phyloP scores from a whole-genome alignment of 2,329 filamentous ascomycete genomes.

The Arthrobotrys megalospora region DNA sequence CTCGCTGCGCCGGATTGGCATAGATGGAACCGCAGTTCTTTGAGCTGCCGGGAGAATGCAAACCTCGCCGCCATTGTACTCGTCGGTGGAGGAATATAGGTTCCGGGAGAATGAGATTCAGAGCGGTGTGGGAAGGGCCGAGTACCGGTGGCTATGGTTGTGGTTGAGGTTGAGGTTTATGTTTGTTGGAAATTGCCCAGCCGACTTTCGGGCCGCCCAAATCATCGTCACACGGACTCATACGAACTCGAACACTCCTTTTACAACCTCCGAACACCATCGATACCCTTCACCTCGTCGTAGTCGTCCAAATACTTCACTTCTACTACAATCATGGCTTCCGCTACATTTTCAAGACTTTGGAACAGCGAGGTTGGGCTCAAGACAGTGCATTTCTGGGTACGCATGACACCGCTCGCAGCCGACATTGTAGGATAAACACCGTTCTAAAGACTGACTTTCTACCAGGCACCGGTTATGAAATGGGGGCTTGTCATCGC shows the following conservation, averaged over 20 bases:
- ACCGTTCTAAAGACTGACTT: conserved; percentile 1
- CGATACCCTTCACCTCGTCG: background rate
- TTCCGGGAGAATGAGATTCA: background rate
- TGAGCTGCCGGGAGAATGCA: conserved; percentile 87
- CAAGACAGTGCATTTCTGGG: conserved; percentile 98
- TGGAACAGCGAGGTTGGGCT: conserved; percentile 85
- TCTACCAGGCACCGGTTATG: conserved; percentile 55
- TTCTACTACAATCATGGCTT: conserved; percentile 34
- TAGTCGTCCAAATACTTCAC: background rate
- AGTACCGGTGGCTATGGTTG: background rate
- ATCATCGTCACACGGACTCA: conserved; percentile 9
- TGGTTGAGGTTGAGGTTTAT: conserved; percentile 3
- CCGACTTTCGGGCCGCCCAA: conserved; percentile 14
- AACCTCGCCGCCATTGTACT: conserved; percentile 82
- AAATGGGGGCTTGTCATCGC: conserved; percentile 94
- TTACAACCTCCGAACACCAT: background rate
- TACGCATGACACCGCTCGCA: conserved; percentile 24
- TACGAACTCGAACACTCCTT: background rate
- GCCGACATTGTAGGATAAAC: background rate
- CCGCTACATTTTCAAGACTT: conserved; percentile 77
- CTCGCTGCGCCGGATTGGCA: conserved; percentile 95
- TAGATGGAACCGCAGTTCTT: conserved; percentile 97
- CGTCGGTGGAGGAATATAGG: background rate
- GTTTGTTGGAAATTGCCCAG: background rate
- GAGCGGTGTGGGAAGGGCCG: background rate